Evolutionary conservation across 768 basidiomycete species (phyloP).

Genomic region (Leccinellum luteum): DNA sequence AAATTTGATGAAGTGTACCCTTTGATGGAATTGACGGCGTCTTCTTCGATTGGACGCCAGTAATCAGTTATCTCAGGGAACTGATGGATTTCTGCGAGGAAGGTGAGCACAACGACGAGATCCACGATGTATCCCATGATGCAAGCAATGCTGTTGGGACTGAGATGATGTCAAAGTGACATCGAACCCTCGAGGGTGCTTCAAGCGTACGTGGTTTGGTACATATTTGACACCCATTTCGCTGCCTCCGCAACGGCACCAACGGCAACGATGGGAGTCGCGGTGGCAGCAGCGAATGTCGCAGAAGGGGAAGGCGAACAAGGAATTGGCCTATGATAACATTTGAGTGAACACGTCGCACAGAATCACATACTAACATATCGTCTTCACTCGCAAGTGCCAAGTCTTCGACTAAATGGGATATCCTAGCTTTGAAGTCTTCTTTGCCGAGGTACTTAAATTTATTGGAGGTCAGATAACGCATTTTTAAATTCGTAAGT

Average conservation of each 20-base stretch:
- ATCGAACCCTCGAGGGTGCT: background rate
- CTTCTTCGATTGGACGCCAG: background rate
- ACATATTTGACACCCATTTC: conserved; percentile 4
- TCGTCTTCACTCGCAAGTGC: background rate
- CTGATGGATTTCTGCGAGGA: conserved; percentile 2
- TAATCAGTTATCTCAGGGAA: background rate
- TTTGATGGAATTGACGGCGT: conserved; percentile 2
- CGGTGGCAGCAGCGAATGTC: conserved; percentile 2
- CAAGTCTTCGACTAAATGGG: conserved; percentile 3
- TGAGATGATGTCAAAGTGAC: background rate
- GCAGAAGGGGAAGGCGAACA: background rate
- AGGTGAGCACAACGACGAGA: background rate
- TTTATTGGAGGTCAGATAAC: background rate
- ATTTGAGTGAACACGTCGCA: background rate
- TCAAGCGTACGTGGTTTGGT: background rate
- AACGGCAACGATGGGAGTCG: conserved; percentile 1
- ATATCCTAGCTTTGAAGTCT: conserved; percentile 8
- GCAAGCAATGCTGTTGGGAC: background rate
- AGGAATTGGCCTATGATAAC: background rate
- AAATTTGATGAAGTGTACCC: background rate
- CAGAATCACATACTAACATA: background rate
- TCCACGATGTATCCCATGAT: conserved; percentile 6
- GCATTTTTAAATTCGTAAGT: background rate
- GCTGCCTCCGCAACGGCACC: conserved; percentile 2
- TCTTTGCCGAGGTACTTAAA: conserved; percentile 2